Evolutionary conservation across 2,329 filamentous ascomycete species (phyloP), one percentile per base, ranked within the genome.

Genomic region (Ceratocystiopsis sp.): DNA sequence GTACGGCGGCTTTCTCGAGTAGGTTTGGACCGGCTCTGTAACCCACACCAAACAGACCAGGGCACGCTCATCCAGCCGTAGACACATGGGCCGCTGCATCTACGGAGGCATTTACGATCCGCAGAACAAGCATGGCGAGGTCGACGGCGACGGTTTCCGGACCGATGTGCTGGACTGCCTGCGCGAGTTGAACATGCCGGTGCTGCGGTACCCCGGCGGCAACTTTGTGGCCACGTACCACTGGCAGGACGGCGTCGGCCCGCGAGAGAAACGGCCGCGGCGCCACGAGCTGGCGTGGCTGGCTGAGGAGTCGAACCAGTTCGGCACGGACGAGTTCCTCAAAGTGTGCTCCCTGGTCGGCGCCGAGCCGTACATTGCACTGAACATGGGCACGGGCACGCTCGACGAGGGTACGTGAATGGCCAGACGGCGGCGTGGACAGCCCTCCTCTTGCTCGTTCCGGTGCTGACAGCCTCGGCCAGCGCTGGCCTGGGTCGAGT

Each of bases 241-340:
- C 64, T 91, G 84, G 83, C 66, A 78, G 40, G 84, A 91, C 58
- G 84, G 83, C 11, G 68, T 93, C 49, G 84, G 84, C 1, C 83
- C 83, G 0, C 69, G 65, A 48, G 79, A 84, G 18, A 65, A 77
- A 52, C 68, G 84, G 38, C 82, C 81, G 4, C 56, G 49, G 48
- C 53, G 79, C 51, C 79, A 77, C 1, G 84, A 91, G 55, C 68
- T 91, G 42, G 84, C 84, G 6, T 91, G 84, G 84, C 65, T 81
- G 17, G 80, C 78, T 33, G 72, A 73, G 1, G 84, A 91, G 63
- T 73, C 68, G 25, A 91, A 91, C 57, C 66, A 79, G 48, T 87
- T 91, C 54, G 84, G 84, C 45, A 91, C 84, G 0, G 82, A 91
- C 57, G 84, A 91, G 63, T 91, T 91, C 60, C 74, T 91, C 69